Conservation (phyloP, 2,329 filamentous ascomycete species). For the Alternaria consortialis region DNA sequence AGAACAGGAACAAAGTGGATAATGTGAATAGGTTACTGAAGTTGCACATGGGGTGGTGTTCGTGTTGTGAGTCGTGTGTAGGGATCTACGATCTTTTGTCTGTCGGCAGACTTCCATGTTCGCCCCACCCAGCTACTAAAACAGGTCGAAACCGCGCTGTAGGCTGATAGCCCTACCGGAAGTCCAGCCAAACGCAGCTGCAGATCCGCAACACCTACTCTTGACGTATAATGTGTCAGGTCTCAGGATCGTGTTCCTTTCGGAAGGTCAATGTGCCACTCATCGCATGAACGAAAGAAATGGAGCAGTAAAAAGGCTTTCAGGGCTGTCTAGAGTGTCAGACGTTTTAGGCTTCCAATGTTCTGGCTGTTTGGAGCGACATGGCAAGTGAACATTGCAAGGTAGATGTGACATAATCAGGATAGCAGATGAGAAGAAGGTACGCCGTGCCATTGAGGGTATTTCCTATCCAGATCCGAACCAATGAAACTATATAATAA, state of each 20-base stretch:
- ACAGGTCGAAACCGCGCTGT: constrained; percentile 1
- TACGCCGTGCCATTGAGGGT: constrained; percentile 9
- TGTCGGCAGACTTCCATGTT: neutral
- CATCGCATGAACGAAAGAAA: constrained; percentile 4
- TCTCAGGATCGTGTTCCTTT: neutral
- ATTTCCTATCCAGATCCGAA: constrained; percentile 8
- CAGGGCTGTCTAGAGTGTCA: neutral
- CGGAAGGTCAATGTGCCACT: neutral
- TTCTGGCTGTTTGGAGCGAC: neutral
- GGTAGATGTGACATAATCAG: neutral
- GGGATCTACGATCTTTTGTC: neutral
- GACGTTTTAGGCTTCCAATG: neutral
- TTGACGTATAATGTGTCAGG: neutral
- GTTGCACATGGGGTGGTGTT: neutral
- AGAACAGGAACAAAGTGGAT: neutral
- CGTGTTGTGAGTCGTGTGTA: neutral
- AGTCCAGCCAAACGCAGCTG: neutral
- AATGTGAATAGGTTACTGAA: neutral
- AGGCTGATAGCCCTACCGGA: neutral
- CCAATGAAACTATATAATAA: constrained; percentile 4
- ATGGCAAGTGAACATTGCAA: neutral
- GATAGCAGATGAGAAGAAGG: neutral
- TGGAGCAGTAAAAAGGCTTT: neutral
- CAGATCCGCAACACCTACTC: neutral
- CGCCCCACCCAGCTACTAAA: neutral